Conservation (phyloP, 495 filamentous ascomycete genomes). For the Cudoniella acicularis region DNA sequence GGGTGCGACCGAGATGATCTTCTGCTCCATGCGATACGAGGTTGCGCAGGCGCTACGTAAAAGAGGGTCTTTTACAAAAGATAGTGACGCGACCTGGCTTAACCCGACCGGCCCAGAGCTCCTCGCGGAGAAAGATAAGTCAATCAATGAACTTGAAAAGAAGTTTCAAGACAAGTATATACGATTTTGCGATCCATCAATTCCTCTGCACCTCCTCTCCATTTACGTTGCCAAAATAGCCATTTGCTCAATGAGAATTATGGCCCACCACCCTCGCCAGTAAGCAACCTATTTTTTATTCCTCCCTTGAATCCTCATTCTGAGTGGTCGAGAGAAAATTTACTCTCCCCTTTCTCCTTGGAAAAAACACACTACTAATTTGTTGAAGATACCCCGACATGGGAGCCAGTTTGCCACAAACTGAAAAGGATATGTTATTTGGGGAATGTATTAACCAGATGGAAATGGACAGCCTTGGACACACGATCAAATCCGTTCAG, state of each 20-base stretch:
- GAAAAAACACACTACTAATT: too few relatives aligned
- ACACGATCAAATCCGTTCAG: slow-evolving; percentile 31
- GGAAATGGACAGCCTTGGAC: slow-evolving; percentile 40
- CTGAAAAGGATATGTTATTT: slow-evolving; percentile 44
- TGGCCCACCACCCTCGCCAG: slow-evolving; percentile 40
- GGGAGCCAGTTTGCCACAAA: slow-evolving; percentile 24
- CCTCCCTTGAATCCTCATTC: too few relatives aligned
- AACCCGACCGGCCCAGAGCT: slow-evolving; percentile 35
- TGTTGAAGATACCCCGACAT: slow-evolving; percentile 40
- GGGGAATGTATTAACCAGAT: slow-evolving; percentile 37
- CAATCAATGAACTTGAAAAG: slow-evolving; percentile 40
- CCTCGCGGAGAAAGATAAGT: slow-evolving; percentile 45
- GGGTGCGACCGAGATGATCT: slow-evolving; percentile 57
- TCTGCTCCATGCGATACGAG: slow-evolving; percentile 49
- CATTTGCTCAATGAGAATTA: slow-evolving; percentile 38
- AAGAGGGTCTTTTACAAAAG: slow-evolving; percentile 7
- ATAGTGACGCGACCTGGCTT: slow-evolving; percentile 37
- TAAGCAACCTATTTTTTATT: too few relatives aligned
- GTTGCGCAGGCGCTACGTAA: slow-evolving; percentile 45
- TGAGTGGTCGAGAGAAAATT: too few relatives aligned
- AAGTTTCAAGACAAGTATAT: slow-evolving; percentile 45
- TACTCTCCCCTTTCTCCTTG: too few relatives aligned
- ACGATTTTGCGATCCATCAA: slow-evolving; percentile 54
- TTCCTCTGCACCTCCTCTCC: slow-evolving; percentile 57
- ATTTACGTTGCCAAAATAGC: slow-evolving; percentile 42